Base-by-base conservation (phyloP, 2,329 filamentous ascomycete species). In the Ceratocystis cubensis region DNA sequence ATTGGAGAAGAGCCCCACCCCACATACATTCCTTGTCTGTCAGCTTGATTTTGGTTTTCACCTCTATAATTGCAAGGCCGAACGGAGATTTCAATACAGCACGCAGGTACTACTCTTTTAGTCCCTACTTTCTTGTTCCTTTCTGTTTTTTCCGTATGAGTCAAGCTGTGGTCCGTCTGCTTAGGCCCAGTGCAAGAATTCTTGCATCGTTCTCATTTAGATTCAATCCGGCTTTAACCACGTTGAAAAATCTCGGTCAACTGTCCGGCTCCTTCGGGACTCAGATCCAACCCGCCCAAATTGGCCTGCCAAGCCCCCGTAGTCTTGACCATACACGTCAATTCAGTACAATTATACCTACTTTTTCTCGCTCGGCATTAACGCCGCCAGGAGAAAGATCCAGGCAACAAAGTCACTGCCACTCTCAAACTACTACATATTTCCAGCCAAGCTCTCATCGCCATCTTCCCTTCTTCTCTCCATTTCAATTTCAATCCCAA, bases 101-200 rank as follows among this genome's bases (percentile, higher is more conserved):
- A 13, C 48, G 5, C 48, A 28, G 48, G 20, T 25, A 28, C 48
- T 53, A 6, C 48, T 28, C 15, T 28, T 59, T 17, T 25, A 33
- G 28, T 8, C 28, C 8, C 17, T 33, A 17, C 28, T 59, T 30
- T 8, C 22, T 25, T 50, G 48, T 2, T 50, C 7, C 48, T 10
- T 25, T 25, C 10, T 20, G 20, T 20, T 13, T n/a, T 59, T 37
- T 30, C 17, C 65, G 33, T 66, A 66, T 66, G 65, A 63, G 48
- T 45, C 59, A 61, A 33, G 45, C 48, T 65, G 67, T 46, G 30
- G 15, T 30, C 30, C 41, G 20, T 30, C 30, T 66, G 5, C 7
- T 56, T 28, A 56, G 65, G 65, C 28, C 53, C 37, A 66, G 56
- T 17, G 59, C 57, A 63, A 66, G 62, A 56, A 56, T 63, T 66